Evolutionary conservation across 495 filamentous ascomycete species (phyloP).

Genomic region (Penicillium ochrochloron): DNA sequence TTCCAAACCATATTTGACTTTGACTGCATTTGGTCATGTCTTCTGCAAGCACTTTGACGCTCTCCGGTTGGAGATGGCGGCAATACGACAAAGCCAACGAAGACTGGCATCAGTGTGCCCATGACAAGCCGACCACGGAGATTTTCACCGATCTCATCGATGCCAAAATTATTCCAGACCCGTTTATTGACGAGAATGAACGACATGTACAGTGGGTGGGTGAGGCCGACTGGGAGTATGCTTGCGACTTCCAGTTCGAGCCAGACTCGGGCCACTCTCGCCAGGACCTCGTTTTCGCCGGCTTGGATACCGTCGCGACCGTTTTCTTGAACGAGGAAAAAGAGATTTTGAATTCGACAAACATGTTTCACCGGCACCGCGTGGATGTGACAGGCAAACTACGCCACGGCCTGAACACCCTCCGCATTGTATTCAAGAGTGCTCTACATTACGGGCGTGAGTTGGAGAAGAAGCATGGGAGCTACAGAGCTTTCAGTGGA

Average conservation of each 20-base stretch:
- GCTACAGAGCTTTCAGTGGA: constrained; percentile 64
- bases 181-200: constrained; percentile 60
- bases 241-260: background rate
- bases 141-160: constrained; percentile 64
- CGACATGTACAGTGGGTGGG: constrained; percentile 1
- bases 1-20: background rate
- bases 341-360: background rate
- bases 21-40: background rate
- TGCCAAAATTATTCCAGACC: constrained; percentile 63
- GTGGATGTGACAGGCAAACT: background rate
- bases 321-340: background rate
- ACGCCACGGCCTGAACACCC: background rate
- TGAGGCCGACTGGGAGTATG: constrained; percentile 2
- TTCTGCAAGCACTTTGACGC: constrained; percentile 10
- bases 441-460: constrained; percentile 42
- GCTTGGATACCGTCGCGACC: background rate
- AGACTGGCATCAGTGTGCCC: constrained; percentile 11
- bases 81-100: constrained; percentile 9
- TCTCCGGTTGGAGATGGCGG: constrained; percentile 15
- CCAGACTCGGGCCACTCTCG: background rate
- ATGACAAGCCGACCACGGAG: constrained; percentile 47
- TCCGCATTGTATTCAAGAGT: constrained; percentile 48
- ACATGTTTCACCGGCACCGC: background rate
- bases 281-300: background rate
- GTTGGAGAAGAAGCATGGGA: constrained; percentile 39